These are phyloP conservation scores for Rhizophora mangle DNA, from an alignment of 345 rosid species.

Conservation along the genomic window DNA sequence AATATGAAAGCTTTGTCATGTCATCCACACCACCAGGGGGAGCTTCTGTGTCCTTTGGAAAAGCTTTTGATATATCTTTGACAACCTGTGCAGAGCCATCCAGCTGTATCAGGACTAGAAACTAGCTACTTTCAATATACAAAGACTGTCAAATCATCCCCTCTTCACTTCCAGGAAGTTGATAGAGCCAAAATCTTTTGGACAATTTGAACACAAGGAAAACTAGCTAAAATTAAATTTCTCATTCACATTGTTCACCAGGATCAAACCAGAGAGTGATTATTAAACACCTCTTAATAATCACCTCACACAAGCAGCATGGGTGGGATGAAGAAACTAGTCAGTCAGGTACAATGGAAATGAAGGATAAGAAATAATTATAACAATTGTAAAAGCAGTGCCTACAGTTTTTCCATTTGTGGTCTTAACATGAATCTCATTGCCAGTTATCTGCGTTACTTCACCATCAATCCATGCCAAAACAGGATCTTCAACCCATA, in stretches of 20 bases:
- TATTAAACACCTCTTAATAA: neutral
- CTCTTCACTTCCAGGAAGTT: neutral
- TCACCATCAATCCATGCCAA: conserved; percentile 76
- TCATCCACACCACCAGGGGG: conserved; percentile 97
- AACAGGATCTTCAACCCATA: conserved; percentile 75
- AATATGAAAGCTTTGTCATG: conserved; percentile 95
- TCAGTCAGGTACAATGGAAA: neutral
- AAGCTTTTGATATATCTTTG: conserved; percentile 63
- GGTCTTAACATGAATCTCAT: conserved; percentile 45
- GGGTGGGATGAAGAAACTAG: neutral
- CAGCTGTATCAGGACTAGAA: conserved; percentile 2
- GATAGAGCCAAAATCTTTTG: neutral
- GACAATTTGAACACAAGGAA: neutral
- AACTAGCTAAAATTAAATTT: neutral
- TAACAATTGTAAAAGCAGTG: neutral
- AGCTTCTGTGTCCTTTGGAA: conserved; percentile 91
- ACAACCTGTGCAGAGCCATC: conserved; percentile 48
- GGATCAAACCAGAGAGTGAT: too few species aligned
- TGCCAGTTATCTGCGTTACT: conserved; percentile 52
- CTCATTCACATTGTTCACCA: too few species aligned
- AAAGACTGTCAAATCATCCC: neutral
- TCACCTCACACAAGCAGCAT: neutral
- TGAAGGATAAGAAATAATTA: neutral
- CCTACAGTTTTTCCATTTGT: conserved; percentile 59
- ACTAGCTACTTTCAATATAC: conserved; percentile 7